Conservation (phyloP, 352 stramenopile genomes). For the Aphanomyces stellatus region DNA sequence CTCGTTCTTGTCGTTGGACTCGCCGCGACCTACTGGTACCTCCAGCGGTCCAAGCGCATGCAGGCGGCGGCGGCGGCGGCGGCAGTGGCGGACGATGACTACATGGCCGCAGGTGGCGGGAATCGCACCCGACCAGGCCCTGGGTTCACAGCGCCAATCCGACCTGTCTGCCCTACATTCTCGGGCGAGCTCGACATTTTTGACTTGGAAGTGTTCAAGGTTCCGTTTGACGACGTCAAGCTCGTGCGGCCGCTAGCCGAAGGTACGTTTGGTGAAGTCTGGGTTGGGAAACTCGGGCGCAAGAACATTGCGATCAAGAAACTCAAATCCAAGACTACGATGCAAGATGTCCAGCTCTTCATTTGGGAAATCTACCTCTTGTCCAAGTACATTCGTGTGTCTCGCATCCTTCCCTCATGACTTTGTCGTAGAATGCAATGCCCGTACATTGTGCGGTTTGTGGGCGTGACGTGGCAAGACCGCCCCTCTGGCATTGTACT, state of each 20-base stretch:
- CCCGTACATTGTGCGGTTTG: constrained; percentile 16
- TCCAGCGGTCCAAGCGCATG: not conserved
- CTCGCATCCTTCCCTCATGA: not conserved
- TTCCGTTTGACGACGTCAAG: too few relatives aligned
- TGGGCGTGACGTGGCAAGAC: constrained; percentile 1
- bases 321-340: too few relatives aligned
- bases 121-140: not conserved
- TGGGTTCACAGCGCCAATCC: too few relatives aligned
- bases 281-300: too few relatives aligned
- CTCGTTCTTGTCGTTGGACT: too few relatives aligned
- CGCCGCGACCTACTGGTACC: too few relatives aligned
- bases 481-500: constrained; percentile 18
- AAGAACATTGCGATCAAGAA: too few relatives aligned
- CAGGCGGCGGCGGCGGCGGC: not conserved
- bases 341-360: too few relatives aligned
- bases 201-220: too few relatives aligned
- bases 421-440: not conserved
- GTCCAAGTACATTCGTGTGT: constrained; percentile 3
- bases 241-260: too few relatives aligned
- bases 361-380: constrained; percentile 4
- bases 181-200: not conserved
- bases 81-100: not conserved
- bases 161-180: too few relatives aligned
- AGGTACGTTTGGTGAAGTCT: too few relatives aligned
- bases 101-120: not conserved